Evolutionary conservation across 768 basidiomycete species (phyloP), one percentile per base, ranked within the genome.

Genomic region (Auricularia cornea): DNA sequence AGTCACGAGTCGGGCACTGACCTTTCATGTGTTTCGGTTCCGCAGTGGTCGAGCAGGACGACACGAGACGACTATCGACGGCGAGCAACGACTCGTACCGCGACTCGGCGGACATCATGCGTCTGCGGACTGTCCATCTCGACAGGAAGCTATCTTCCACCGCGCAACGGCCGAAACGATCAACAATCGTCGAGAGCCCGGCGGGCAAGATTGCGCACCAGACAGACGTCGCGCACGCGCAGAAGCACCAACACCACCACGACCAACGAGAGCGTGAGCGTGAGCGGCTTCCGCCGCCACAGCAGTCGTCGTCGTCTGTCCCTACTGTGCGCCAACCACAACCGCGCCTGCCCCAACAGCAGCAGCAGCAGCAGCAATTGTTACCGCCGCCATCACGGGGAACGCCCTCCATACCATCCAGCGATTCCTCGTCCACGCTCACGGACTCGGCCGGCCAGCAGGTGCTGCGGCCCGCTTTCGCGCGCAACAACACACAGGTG

Each of bases 121-220:
- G 92, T 38, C 89, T 98, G 84, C 94, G 93, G 75, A 66, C 67
- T 2, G 91, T 93, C 48, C 91, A 95, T 73, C 82, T 99, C 38
- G 94, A 98, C 75, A 89, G 97, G 61, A 98, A 98, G 72, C 79
- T 96, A 48, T 97, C 94, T 32, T 91, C 95, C 59, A 96, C 93
- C 2, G 93, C 97, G 30, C 85, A 90, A 56, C 72, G 96, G 63
- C 93, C 96, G 4, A 94, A 92, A 74, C 88, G 94, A 40, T 97
- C 96, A 29, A 98, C 92, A 8, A 87, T 99, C 48, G 88, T 99
- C 59, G 96, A 99, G 74, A 93, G 91, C 69, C 97, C 97, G 48
- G 83, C 92, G 12, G 95, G 94, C 48, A 85, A 88, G 72, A 87
- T 85, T 64, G 94, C 90, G 4, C 88, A 92, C 69, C 82, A 89